Percentiles rank a stretch among this genome's conserved stretches.
Evolutionary conservation across 2,329 filamentous ascomycete genomes (phyloP).

Genomic region (Rugonectria rugulosa): DNA sequence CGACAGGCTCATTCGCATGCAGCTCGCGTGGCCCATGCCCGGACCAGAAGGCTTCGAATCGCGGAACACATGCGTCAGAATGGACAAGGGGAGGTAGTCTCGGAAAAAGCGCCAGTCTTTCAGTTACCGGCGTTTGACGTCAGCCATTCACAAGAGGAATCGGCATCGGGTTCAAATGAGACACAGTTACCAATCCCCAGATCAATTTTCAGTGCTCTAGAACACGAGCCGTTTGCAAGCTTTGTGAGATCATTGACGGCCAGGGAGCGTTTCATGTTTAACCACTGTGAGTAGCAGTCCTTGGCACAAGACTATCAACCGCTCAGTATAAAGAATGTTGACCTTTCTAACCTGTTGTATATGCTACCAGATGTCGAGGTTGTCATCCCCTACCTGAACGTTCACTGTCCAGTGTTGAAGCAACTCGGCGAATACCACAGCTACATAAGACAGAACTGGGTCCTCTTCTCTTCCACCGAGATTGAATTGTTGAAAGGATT

Average conservation of each 20-base stretch:
- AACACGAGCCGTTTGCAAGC: constrained; percentile 23
- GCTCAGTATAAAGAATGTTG: neutral
- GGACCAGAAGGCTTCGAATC: constrained; percentile 12
- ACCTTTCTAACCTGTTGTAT: neutral
- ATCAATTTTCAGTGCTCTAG: constrained; percentile 6
- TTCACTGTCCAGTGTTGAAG: constrained; percentile 18
- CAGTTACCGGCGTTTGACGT: neutral
- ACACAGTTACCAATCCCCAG: neutral
- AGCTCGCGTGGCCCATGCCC: constrained; percentile 21
- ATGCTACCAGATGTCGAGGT: constrained; percentile 17
- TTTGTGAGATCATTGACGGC: constrained; percentile 16
- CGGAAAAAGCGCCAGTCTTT: neutral
- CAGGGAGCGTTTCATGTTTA: constrained; percentile 21
- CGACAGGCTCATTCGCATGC: constrained; percentile 24
- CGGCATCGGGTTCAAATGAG: neutral
- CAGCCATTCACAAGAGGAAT: neutral
- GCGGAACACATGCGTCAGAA: neutral
- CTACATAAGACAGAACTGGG: constrained; percentile 16
- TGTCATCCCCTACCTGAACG: constrained; percentile 13
- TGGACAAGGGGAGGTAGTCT: neutral
- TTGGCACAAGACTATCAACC: neutral
- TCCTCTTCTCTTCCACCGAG: constrained; percentile 18
- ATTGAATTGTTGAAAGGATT: constrained; percentile 20
- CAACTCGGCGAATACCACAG: constrained; percentile 1
- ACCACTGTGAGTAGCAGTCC: constrained; percentile 15